These are phyloP conservation scores for Volvox carteri DNA, from an alignment of 163 green algal genomes.

Conservation along the genomic window DNA sequence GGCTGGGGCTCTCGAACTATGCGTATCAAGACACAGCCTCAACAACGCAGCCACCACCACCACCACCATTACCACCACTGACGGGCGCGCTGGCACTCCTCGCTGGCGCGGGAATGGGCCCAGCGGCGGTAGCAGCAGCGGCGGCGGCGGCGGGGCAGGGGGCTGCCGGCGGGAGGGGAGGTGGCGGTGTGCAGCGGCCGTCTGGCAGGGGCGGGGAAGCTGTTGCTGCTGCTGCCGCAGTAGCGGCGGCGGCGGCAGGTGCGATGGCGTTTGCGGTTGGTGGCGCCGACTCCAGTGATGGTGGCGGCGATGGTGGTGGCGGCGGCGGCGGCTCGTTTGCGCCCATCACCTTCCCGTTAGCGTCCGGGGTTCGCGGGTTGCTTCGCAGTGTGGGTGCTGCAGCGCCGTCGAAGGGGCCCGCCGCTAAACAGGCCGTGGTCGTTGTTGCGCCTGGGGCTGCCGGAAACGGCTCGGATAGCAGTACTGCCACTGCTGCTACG, in stretches of 20 bases:
- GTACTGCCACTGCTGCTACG: neutral
- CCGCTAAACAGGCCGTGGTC: neutral
- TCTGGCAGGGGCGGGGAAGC: neutral
- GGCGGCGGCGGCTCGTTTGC: conserved; percentile 32
- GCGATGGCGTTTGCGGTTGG: no score
- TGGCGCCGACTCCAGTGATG: no score
- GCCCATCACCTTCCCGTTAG: conserved; percentile 61
- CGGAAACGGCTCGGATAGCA: neutral
- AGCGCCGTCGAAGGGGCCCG: neutral
- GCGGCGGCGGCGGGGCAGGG: neutral
- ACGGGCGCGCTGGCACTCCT: conserved; percentile 21
- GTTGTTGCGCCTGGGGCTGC: neutral
- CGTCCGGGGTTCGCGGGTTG: conserved; percentile 51
- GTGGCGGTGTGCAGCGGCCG: no score
- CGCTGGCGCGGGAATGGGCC: neutral
- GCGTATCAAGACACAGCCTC: no score
- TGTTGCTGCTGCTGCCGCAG: neutral
- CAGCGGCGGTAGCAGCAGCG: neutral
- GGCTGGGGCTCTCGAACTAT: no score
- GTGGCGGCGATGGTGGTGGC: neutral
- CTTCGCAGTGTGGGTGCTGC: neutral
- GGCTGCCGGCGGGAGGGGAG: neutral
- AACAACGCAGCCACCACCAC: no score
- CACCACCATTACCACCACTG: no score
- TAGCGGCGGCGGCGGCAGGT: neutral